phyloP scores from a whole-genome alignment of 2,329 filamentous ascomycete species.

The Lachnellula willkommii region DNA sequence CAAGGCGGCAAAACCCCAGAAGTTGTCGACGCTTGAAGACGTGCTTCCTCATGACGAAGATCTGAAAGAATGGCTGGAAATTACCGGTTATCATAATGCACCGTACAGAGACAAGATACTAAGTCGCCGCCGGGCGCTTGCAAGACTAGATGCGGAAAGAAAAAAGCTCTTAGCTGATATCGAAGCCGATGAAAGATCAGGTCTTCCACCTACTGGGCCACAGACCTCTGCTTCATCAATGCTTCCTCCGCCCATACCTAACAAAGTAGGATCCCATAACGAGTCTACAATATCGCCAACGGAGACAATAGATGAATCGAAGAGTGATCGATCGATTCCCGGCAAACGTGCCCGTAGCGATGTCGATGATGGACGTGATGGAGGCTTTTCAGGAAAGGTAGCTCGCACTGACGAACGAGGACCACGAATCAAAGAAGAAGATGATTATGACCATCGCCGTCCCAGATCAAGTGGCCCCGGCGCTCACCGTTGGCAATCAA shows the following conservation, averaged over 20 bases:
- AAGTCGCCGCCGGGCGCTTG: slow-evolving; percentile 25
- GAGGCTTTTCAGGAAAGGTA: slow-evolving; percentile 16
- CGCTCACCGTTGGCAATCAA: slow-evolving; percentile 11
- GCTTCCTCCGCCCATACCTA: slow-evolving; percentile 23
- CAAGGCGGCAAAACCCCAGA: slow-evolving; percentile 15
- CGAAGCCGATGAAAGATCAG: slow-evolving; percentile 22
- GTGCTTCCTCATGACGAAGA: slow-evolving; percentile 27
- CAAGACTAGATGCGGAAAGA: slow-evolving; percentile 31
- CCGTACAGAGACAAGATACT: slow-evolving; percentile 31
- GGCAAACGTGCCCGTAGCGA: slow-evolving; percentile 29
- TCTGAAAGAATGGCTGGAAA: slow-evolving; percentile 33
- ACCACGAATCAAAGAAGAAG: slow-evolving; percentile 17
- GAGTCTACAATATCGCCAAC: slow-evolving; percentile 5
- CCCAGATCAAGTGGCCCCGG: slow-evolving; percentile 22
- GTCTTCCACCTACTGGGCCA: slow-evolving; percentile 5
- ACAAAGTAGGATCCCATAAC: slow-evolving; percentile 9
- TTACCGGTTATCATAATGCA: slow-evolving; percentile 33
- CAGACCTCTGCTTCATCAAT: slow-evolving; percentile 15
- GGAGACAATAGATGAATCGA: slow-evolving; percentile 6
- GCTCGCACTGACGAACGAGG: slow-evolving; percentile 23
- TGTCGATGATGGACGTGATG: slow-evolving; percentile 17
- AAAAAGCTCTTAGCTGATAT: slow-evolving; percentile 28
- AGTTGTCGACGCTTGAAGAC: slow-evolving; percentile 20
- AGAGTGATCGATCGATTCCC: slow-evolving; percentile 17
- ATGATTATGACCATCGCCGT: slow-evolving; percentile 15